Evolutionary conservation across 345 rosid genomes (phyloP), one percentile per base, ranked within the genome.

Genomic region (Corchorus olitorius): DNA sequence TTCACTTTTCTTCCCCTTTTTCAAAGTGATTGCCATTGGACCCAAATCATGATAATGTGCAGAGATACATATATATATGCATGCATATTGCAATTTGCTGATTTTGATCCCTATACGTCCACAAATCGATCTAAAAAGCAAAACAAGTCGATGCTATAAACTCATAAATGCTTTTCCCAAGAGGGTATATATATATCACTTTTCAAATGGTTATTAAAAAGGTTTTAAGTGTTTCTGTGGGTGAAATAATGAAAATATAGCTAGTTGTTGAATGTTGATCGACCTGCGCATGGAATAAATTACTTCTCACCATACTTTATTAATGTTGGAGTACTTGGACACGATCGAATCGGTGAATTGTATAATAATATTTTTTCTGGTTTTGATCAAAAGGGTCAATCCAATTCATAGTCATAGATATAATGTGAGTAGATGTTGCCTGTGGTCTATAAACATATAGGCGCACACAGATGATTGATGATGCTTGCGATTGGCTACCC

Each of bases 11-110:
- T 22, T 69, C 4, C 14, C 5, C 27, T 27, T 50, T 69, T 69
- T 50, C 60, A 52, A 69, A 69, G 73, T 50, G 59, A 43, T 69
- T 69, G 58, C 49, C 3, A 8, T 49, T 69, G 73, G 73, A 69
- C 73, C 56, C 22, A 27, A 27, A 27, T 27, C 27, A 27, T 27
- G 27, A 27, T 55, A 4, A 46, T 66, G n/a, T 66, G 37, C 17
- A 27, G 27, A 27, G 27, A 27, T 27, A 27, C 27, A 27, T 27
- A 27, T 27, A 27, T n/a, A n/a, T n/a, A n/a, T 39, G 41, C 41
- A 39, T 39, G 43, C 43, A 39, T 3, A 3, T 39, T 39, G 43
- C 43, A 39, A 39, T 39, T 39, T 39, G 43, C 43, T 3, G 43
- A 39, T 39, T 39, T 4, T 3, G 43, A 39, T 39, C 41, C 5